Conservation (phyloP, 2,329 filamentous ascomycete genomes). For the Trichoderma sp. region DNA sequence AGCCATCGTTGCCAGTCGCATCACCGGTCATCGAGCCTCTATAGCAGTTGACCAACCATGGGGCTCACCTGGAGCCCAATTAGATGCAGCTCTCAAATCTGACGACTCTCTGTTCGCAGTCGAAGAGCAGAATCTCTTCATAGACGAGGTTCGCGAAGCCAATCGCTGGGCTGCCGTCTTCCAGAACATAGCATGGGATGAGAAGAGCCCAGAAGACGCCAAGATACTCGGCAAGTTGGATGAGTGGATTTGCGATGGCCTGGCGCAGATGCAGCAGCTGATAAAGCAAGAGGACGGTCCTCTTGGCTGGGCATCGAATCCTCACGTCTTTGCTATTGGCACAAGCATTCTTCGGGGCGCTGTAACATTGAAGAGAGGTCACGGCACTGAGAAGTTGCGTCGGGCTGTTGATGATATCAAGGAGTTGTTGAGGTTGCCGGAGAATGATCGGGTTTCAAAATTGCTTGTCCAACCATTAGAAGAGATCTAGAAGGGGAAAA, state of each 20-base stretch:
- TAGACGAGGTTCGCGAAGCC: conserved; percentile 76
- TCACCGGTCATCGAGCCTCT: conserved; percentile 31
- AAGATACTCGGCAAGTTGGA: conserved; percentile 30
- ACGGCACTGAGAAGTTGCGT: conserved; percentile 16
- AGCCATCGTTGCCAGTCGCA: conserved; percentile 40
- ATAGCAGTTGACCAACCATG: conserved; percentile 15
- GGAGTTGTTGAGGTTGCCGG: background rate
- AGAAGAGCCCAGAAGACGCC: conserved; percentile 14
- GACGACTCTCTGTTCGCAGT: conserved; percentile 75
- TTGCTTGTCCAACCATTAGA: conserved; percentile 26
- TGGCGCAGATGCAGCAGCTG: conserved; percentile 47
- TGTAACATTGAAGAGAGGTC: conserved; percentile 31
- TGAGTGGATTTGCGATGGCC: conserved; percentile 44
- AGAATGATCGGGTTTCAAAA: conserved; percentile 27
- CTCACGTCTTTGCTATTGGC: conserved; percentile 63
- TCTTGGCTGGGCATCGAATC: conserved; percentile 69
- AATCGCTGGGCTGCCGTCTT: conserved; percentile 63
- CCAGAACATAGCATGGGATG: conserved; percentile 24
- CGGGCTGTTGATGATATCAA: conserved; percentile 16
- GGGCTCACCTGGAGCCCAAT: conserved; percentile 36
- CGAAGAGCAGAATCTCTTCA: conserved; percentile 93
- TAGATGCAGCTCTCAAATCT: conserved; percentile 47
- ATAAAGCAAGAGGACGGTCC: conserved; percentile 55
- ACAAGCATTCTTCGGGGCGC: conserved; percentile 44
- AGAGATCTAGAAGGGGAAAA: background rate